Percentiles rank a stretch among this genome's conserved stretches.
Conservation (phyloP, 129 eudicot genomes). For the Daucus carota region DNA sequence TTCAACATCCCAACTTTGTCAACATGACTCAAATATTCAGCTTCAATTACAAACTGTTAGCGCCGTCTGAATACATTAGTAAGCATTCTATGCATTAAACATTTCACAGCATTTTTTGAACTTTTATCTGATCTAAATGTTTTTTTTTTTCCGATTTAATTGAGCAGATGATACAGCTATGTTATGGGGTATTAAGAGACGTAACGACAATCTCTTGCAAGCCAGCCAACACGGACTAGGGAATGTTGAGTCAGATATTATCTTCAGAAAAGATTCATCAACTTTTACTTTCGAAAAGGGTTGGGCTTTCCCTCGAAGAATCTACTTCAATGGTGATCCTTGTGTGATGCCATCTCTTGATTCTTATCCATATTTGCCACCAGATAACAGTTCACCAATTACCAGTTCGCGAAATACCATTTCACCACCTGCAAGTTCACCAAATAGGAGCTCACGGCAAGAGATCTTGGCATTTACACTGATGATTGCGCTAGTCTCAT, state of each 20-base stretch:
- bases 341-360: constrained; percentile 97
- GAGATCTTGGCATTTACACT: constrained; percentile 31
- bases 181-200: constrained; percentile 82
- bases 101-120: not conserved
- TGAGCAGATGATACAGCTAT: constrained; percentile 88
- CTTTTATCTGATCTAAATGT: not conserved
- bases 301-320: constrained; percentile 91
- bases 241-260: constrained; percentile 87
- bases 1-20: constrained; percentile 86
- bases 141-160: not conserved
- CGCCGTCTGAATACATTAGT: constrained; percentile 66
- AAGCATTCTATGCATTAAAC: constrained; percentile 35
- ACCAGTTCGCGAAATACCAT: constrained; percentile 28
- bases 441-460: constrained; percentile 39
- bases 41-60: constrained; percentile 73
- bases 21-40: constrained; percentile 75
- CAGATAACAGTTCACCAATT: constrained; percentile 10
- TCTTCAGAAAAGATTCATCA: constrained; percentile 58
- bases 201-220: constrained; percentile 65
- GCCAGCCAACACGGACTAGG: constrained; percentile 66
- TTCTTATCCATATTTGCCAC: constrained; percentile 81
- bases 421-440: constrained; percentile 22
- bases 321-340: constrained; percentile 85
- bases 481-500: constrained; percentile 21
- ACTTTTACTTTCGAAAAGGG: constrained; percentile 82